Base-by-base conservation (phyloP, 306 rosid genomes). In the Oemleria cerasiformis region DNA sequence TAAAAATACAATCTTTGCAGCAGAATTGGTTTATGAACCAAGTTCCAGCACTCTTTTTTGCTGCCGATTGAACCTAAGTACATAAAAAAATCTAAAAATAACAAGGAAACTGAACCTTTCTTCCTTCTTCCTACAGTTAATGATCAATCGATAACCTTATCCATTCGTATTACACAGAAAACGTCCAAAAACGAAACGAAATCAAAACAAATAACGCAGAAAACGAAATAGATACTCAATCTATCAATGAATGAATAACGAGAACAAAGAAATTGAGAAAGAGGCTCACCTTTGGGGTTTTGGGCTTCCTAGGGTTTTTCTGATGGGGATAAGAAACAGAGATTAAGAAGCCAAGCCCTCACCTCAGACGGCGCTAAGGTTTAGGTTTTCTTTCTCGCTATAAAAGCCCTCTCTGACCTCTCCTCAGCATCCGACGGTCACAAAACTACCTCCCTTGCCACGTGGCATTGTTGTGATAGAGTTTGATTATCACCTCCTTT, bases 341-440 rank as follows among this genome's bases (percentile, higher is more conserved):
- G 74, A 40, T 23, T 23, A 42, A 15, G 56, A 70, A 57, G 63
- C 23, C 64, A 21, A 39, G 51, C 34, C 42, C 17, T 59, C 39
- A 56, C 73, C 54, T 21, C 65, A 70, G 64, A 57, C 74, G 74
- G 74, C 74, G 74, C 56, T 40, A 1, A 4, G 55, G 43, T 43
- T 30, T 70, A 70, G 74, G 74, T 70, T 70, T 56, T 70, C 54
- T 16, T 9, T 58, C 8, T 38, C 34, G 7, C 65, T 43, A 70
- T 70, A 70, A 70, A 69, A 55, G 21, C 73, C 72, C 50, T 2
- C 23, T 19, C 63, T 53, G 8, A 4, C 63, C 50, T 21, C 42
- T 55, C 20, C 30, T 43, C 66, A 0, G 23, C 65, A 70, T 70
- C 74, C 49, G 65, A 70, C 74, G 74, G 74, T 70, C 74, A 70